phyloP scores from a whole-genome alignment of 257 asterid genomes.

The Solanum peruvianum region DNA sequence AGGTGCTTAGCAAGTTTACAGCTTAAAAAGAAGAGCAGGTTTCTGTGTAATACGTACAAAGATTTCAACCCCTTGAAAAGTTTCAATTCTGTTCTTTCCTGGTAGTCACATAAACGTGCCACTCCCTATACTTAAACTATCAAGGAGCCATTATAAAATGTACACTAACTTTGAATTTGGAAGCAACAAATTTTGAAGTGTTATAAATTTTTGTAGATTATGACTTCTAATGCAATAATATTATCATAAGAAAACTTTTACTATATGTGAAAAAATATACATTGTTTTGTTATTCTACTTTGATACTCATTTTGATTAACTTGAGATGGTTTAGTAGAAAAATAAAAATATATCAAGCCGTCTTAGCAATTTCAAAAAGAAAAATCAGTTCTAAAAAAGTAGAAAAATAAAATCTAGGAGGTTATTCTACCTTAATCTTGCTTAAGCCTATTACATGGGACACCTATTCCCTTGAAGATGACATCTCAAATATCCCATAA shows the following conservation, averaged over 20 bases:
- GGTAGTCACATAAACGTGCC: neutral
- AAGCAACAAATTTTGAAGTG: neutral
- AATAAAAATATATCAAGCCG: neutral
- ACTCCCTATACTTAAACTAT: neutral
- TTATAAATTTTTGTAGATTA: neutral
- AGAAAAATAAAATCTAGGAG: neutral
- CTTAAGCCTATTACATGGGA: no score
- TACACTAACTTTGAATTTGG: neutral
- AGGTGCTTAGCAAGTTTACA: neutral
- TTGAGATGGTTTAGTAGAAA: neutral
- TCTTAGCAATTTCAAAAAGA: neutral
- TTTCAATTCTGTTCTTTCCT: neutral
- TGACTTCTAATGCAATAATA: neutral
- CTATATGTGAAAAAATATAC: neutral
- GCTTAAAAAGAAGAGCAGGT: neutral
- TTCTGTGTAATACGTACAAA: neutral
- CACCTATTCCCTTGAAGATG: no score
- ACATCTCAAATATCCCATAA: no score
- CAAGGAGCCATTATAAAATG: neutral
- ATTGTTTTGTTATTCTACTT: neutral
- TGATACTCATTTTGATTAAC: neutral
- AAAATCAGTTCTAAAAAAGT: neutral
- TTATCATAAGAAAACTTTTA: neutral
- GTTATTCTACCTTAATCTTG: no score
- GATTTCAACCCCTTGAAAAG: neutral